A percentile compares a stretch with the other conserved stretches of the same genome.
These are phyloP conservation scores for Chrysosphaeria jannelii DNA, from an alignment of 2,329 filamentous ascomycete genomes.

Conservation along the genomic window DNA sequence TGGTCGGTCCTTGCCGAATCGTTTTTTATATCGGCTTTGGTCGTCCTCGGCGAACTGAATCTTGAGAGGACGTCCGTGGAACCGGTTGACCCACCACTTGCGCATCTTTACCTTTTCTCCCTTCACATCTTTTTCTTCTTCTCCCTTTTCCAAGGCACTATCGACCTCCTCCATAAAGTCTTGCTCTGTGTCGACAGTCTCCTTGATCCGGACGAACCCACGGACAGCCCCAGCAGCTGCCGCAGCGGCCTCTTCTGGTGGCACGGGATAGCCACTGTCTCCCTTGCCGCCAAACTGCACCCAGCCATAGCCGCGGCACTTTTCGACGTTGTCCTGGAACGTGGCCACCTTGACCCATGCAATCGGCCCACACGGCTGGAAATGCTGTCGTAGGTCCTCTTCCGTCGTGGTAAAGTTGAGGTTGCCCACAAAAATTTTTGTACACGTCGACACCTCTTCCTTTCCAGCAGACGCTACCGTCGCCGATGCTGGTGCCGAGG, in stretches of 20 bases:
- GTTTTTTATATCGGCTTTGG: slow-evolving; percentile 70
- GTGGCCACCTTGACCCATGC: slow-evolving; percentile 69
- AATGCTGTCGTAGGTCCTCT: slow-evolving; percentile 54
- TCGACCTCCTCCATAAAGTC: slow-evolving; percentile 22
- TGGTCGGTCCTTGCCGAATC: slow-evolving; percentile 47
- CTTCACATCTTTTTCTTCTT: slow-evolving; percentile 8
- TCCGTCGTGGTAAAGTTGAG: slow-evolving; percentile 56
- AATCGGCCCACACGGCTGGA: slow-evolving; percentile 58
- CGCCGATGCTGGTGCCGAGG: slow-evolving; percentile 7
- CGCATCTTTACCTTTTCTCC: slow-evolving; percentile 18
- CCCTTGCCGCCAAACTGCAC: slow-evolving; percentile 38
- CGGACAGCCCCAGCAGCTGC: slow-evolving; percentile 48
- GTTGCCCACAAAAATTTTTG: slow-evolving; percentile 80
- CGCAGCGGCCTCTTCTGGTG: slow-evolving; percentile 22
- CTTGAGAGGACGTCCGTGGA: slow-evolving; percentile 53
- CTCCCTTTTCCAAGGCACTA: slow-evolving; percentile 12
- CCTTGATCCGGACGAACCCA: slow-evolving; percentile 46
- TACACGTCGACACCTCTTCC: slow-evolving; percentile 26
- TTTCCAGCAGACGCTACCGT: slow-evolving; percentile 10
- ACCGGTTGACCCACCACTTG: slow-evolving; percentile 64
- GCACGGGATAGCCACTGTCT: slow-evolving; percentile 1
- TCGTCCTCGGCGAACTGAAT: slow-evolving; percentile 88
- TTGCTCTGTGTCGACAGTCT: slow-evolving; percentile 29
- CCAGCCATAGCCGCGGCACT: slow-evolving; percentile 96
- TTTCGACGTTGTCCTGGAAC: slow-evolving; percentile 70